Evolutionary conservation across 164 flowering plant species (phyloP), one percentile per base, ranked within the genome.

Genomic region (Annona cherimola): DNA sequence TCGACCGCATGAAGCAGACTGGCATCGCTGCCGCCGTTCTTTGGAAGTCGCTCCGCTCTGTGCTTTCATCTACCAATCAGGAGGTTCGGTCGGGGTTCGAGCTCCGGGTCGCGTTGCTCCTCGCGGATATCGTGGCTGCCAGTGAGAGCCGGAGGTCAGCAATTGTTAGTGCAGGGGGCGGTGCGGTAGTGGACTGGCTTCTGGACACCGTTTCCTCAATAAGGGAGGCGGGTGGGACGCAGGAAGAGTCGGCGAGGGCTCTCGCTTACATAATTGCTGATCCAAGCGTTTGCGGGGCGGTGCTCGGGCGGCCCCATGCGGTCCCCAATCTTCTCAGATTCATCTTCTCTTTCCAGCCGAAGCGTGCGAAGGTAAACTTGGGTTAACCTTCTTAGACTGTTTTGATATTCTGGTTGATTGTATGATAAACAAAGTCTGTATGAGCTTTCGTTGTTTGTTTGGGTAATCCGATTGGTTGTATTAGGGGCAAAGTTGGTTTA

Each of bases 201-300:
- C 76, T 95, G 70, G 96, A 93, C 66, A 88, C 89, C 39, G 99
- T 91, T 61, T 83, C 96, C 0, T 70, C 76, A 16, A 54, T 78
- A 0, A 75, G 81, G 40, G 88, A 85, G 14, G 82, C 76, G 45
- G 69, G 45, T 59, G 92, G 82, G 55, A 86, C 94, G 14, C 96
- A 90, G 83, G 96, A 88, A 4, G 99, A 96, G 83, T 81, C 95
- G 14, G 98, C 99, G 1, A 84, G 98, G 76, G 98, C 99, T 2
- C 83, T 96, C 67, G 90, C 99, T 0, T 88, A 89, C 78, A 78
- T 96, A 76, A 81, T 96, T 74, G 91, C 94, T 14, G 99, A 95
- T 78, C 89, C 86, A 14, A 77, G 75, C 69, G 94, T 93, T 46
- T 80, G 87, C 39, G 84, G 77, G 69, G 83, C 77, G 0, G 99